Conservation (phyloP, 495 filamentous ascomycete genomes). For the Daldinia bambusicola region DNA sequence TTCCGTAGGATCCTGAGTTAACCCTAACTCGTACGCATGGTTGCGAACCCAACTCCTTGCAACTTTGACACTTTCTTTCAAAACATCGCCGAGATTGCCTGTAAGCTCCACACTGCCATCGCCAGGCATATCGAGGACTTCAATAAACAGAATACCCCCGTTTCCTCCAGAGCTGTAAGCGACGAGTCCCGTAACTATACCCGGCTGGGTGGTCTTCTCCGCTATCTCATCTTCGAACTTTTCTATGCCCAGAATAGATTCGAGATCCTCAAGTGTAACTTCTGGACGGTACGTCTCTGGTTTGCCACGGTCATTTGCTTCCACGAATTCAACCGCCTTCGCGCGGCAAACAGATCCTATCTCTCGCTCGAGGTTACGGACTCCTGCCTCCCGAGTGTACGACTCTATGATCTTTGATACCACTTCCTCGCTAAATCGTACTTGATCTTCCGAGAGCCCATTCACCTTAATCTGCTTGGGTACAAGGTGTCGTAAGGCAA, state of each 20-base stretch:
- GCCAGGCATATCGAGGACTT: conserved; percentile 97
- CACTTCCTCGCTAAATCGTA: conserved; percentile 81
- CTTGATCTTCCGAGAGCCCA: conserved; percentile 77
- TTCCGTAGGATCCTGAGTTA: conserved; percentile 81
- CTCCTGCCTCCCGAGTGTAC: conserved; percentile 97
- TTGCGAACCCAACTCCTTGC: conserved; percentile 96
- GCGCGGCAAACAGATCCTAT: conserved; percentile 92
- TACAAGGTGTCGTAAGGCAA: conserved; percentile 90
- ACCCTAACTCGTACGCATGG: conserved; percentile 89
- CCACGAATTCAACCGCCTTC: conserved; percentile 94
- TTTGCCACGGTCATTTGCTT: conserved; percentile 81
- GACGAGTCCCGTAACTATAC: conserved; percentile 95
- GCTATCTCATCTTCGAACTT: conserved; percentile 96
- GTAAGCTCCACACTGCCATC: conserved; percentile 94
- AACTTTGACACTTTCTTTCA: conserved; percentile 97
- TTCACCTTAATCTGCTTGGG: conserved; percentile 89
- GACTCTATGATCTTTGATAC: conserved; percentile 93
- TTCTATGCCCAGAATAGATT: conserved; percentile 91
- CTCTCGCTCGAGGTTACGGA: conserved; percentile 95
- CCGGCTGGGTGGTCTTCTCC: conserved; percentile 85
- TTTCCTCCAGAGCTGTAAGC: conserved; percentile 95
- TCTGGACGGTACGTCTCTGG: conserved; percentile 76
- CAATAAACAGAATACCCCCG: conserved; percentile 97
- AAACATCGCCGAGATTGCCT: conserved; percentile 95
- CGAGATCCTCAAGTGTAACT: conserved; percentile 81